These are phyloP conservation scores for Diaporthe humulicola DNA, from an alignment of 2,329 filamentous ascomycete species.

Conservation along the genomic window DNA sequence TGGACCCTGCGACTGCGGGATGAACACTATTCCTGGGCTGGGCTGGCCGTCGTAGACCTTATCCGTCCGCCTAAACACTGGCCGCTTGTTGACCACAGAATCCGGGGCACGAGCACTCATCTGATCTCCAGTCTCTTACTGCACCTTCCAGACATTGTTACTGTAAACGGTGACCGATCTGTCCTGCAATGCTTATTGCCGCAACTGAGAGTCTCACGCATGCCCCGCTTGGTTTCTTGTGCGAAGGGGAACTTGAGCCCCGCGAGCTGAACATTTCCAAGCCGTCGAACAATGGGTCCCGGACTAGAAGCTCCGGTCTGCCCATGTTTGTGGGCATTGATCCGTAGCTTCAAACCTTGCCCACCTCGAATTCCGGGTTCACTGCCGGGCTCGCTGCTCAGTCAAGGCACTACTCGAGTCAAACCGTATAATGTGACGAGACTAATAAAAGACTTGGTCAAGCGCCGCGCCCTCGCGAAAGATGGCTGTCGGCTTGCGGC, in stretches of 20 bases:
- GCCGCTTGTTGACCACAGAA: neutral
- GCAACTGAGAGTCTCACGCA: neutral
- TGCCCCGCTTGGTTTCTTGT: neutral
- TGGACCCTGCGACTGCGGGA: slow-evolving; percentile 3
- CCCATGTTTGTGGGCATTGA: neutral
- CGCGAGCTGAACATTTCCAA: neutral
- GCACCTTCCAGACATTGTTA: neutral
- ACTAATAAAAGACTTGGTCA: neutral
- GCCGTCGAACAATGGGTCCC: neutral
- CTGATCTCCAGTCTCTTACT: neutral
- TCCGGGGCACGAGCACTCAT: neutral
- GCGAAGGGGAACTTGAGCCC: neutral
- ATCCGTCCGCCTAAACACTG: neutral
- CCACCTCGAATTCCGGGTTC: neutral
- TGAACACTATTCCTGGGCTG: neutral
- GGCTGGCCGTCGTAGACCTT: neutral
- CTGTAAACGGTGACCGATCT: neutral
- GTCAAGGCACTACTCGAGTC: slow-evolving; percentile 23
- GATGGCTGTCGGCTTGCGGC: neutral
- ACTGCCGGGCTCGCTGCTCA: neutral
- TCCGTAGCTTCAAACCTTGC: slow-evolving; percentile 16
- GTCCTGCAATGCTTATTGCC: neutral
- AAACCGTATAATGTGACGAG: neutral
- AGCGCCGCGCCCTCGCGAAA: no score
- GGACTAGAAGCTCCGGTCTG: slow-evolving; percentile 9